Evolutionary conservation across 352 stramenopile species (phyloP).

Genomic region (Globisporangium polare): DNA sequence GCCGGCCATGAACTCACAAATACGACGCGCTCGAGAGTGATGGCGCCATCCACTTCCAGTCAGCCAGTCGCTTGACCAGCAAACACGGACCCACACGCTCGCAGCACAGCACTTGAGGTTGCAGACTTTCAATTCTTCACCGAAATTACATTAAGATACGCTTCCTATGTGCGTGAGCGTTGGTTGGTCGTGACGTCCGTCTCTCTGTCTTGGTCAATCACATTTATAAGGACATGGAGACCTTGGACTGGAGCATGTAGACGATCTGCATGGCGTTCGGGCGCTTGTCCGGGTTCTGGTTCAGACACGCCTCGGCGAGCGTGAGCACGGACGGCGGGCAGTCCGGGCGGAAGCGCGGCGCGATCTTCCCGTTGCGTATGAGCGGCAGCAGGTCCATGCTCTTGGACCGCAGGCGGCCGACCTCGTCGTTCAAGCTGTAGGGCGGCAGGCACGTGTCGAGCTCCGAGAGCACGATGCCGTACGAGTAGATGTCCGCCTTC

Average conservation of each 20-base stretch:
- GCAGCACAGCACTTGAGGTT: too few relatives aligned
- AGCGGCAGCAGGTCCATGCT: constrained; percentile 58
- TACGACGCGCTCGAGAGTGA: not conserved
- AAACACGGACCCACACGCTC: too few relatives aligned
- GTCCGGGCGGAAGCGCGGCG: constrained; percentile 32
- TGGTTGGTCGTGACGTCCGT: too few relatives aligned
- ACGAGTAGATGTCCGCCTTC: constrained; percentile 63
- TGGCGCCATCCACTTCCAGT: too few relatives aligned
- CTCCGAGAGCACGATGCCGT: constrained; percentile 57
- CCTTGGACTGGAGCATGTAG: constrained; percentile 36
- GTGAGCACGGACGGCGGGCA: constrained; percentile 29
- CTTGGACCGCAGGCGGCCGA: constrained; percentile 32
- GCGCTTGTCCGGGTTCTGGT: constrained; percentile 26
- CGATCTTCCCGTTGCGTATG: constrained; percentile 39
- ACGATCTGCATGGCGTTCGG: constrained; percentile 52
- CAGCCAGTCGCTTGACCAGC: too few relatives aligned
- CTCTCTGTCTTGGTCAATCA: not conserved
- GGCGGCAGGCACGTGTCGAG: constrained; percentile 54
- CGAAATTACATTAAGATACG: too few relatives aligned
- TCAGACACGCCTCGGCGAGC: constrained; percentile 33
- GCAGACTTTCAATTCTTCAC: too few relatives aligned
- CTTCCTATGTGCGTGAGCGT: too few relatives aligned
- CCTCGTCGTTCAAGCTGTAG: constrained; percentile 48
- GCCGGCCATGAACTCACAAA: too few relatives aligned
- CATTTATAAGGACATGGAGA: constrained; percentile 19